A percentile compares a stretch with the other conserved stretches of the same genome.
Conservation (phyloP, 495 filamentous ascomycete species). For the Podospora sp. region DNA sequence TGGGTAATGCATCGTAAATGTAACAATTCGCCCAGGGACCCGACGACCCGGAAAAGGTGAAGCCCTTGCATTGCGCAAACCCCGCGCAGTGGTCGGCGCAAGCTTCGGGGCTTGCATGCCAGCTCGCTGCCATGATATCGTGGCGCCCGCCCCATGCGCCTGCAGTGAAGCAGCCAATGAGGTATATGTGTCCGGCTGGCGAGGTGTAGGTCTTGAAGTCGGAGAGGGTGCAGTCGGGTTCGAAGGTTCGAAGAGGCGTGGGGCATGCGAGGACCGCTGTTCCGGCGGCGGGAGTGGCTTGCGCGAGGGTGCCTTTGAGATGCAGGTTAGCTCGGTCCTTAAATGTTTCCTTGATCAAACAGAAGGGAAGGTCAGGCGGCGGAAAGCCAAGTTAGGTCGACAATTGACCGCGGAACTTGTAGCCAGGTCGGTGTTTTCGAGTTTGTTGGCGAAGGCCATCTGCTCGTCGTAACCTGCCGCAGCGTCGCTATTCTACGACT, state of each 20-base stretch:
- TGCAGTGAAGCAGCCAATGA: neutral
- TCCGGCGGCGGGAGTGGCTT: neutral
- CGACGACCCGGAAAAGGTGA: neutral
- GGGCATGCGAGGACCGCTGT: neutral
- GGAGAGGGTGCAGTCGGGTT: neutral
- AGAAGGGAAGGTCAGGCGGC: too few relatives aligned
- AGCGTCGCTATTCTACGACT: too few relatives aligned
- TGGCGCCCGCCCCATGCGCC: neutral
- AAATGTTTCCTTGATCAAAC: too few relatives aligned
- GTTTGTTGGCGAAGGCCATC: too few relatives aligned
- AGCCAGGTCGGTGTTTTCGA: too few relatives aligned
- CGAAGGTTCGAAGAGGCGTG: neutral
- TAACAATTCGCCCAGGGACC: neutral
- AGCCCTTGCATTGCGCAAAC: neutral
- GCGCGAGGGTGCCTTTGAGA: too few relatives aligned
- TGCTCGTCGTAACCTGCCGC: too few relatives aligned
- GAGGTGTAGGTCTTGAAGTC: neutral
- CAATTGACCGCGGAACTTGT: too few relatives aligned
- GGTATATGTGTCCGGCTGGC: neutral
- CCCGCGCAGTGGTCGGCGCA: neutral
- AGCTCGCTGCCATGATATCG: neutral
- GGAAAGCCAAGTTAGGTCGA: too few relatives aligned
- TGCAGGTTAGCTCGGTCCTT: too few relatives aligned
- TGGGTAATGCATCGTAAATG: neutral
- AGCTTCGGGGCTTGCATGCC: neutral